Conservation (phyloP, 768 basidiomycete species). For the Mycena latifolia region DNA sequence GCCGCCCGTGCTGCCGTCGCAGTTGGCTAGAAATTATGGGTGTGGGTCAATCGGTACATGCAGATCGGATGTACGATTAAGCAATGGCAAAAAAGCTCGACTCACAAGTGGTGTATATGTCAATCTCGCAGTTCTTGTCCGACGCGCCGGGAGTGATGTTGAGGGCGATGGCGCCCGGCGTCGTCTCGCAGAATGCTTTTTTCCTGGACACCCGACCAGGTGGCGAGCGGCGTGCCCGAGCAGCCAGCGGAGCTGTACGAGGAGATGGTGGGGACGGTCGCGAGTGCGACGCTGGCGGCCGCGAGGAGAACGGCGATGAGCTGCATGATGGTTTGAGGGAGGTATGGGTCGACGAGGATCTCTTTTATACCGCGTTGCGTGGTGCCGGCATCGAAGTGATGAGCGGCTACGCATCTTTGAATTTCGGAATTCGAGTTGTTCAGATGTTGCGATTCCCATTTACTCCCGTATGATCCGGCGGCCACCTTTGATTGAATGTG, state of each 20-base stretch:
- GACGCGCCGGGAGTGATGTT: conserved; percentile 2
- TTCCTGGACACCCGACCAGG: conserved; percentile 16
- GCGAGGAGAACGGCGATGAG: conserved; percentile 4
- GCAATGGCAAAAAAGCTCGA: conserved; percentile 1
- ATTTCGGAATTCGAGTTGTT: too few species aligned
- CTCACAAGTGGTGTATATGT: conserved; percentile 19
- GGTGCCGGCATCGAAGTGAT: too few species aligned
- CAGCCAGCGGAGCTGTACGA: conserved; percentile 16
- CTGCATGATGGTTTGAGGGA: conserved; percentile 7
- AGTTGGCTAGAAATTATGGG: conserved; percentile 8
- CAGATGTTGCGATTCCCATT: too few species aligned
- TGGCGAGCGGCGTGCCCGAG: conserved; percentile 14
- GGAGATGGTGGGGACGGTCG: conserved; percentile 7
- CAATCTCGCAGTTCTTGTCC: conserved; percentile 10
- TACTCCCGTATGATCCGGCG: too few species aligned
- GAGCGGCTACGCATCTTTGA: too few species aligned
- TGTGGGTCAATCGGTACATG: neutral
- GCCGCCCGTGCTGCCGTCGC: conserved; percentile 7
- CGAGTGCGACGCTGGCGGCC: conserved; percentile 3
- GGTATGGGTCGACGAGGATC: neutral
- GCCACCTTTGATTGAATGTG: too few species aligned
- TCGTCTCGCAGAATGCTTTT: conserved; percentile 13
- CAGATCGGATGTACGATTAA: neutral
- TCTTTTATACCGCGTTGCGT: too few species aligned
- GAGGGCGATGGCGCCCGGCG: conserved; percentile 20